Percentiles rank a stretch among this genome's conserved stretches.
Conservation (phyloP, 192 early-diverging fungal species). For the Paraglomus brasilianum region DNA sequence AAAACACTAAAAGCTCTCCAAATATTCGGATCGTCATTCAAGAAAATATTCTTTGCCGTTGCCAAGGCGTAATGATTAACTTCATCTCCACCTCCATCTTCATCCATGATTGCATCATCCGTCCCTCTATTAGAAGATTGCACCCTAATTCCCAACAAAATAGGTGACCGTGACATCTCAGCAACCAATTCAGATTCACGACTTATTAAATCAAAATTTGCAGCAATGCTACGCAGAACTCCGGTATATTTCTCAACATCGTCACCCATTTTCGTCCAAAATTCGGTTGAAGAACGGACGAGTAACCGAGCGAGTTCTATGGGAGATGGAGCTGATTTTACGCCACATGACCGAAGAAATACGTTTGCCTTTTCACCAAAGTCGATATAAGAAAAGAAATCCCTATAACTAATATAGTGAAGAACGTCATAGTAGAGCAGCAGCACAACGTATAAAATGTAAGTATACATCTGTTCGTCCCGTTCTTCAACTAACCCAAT, state of each 20-base stretch:
- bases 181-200: conserved; percentile 44
- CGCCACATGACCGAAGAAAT: conserved; percentile 82
- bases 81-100: conserved; percentile 29
- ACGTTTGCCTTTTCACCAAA: conserved; percentile 72
- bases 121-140: conserved; percentile 28
- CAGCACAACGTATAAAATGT: conserved; percentile 41
- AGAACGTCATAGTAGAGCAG: conserved; percentile 57
- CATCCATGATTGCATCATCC: neutral
- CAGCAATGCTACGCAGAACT: conserved; percentile 72
- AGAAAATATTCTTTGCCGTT: conserved; percentile 65
- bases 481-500: conserved; percentile 16
- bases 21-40: conserved; percentile 76
- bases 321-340: conserved; percentile 75
- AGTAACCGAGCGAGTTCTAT: conserved; percentile 68
- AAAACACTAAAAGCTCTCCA: conserved; percentile 74
- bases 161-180: conserved; percentile 60
- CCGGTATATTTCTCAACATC: conserved; percentile 66
- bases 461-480: conserved; percentile 13
- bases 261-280: conserved; percentile 52
- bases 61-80: conserved; percentile 62
- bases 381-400: conserved; percentile 61
- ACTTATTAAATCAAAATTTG: conserved; percentile 52
- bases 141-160: conserved; percentile 63
- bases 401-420: conserved; percentile 46
- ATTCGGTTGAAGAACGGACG: conserved; percentile 53